Conservation (phyloP, 2,329 filamentous ascomycete species). For the Colletotrichum sp. region DNA sequence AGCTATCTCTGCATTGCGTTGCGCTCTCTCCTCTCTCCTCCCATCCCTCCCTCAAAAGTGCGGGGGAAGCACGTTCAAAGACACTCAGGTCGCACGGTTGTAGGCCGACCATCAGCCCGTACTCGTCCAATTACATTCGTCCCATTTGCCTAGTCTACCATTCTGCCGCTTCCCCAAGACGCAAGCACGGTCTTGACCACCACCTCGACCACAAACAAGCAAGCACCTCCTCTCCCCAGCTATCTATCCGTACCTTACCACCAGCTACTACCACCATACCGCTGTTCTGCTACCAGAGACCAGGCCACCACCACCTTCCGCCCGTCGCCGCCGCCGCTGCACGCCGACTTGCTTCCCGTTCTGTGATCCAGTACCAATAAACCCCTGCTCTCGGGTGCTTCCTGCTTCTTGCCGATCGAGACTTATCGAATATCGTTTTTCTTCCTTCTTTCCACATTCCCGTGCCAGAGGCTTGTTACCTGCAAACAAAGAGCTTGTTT, state of each 20-base stretch:
- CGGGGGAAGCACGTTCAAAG: conserved; percentile 13
- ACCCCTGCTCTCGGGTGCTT: conserved; percentile 19
- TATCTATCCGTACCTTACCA: neutral
- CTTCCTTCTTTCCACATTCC: conserved; percentile 4
- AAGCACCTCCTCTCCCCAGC: neutral
- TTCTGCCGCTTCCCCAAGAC: conserved; percentile 1
- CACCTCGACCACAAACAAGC: neutral
- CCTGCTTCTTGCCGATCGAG: conserved; percentile 18
- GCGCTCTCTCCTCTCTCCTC: neutral
- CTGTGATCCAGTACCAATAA: conserved; percentile 4
- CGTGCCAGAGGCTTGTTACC: conserved; percentile 18
- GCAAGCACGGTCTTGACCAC: conserved; percentile 15
- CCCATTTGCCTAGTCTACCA: conserved; percentile 6
- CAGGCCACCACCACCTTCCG: neutral
- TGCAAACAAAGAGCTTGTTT: conserved; percentile 17
- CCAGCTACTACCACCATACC: neutral
- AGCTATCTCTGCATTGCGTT: conserved; percentile 11
- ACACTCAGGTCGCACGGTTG: conserved; percentile 12
- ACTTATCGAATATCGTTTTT: conserved; percentile 14
- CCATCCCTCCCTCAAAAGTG: neutral
- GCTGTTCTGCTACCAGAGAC: neutral
- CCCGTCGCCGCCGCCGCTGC: neutral
- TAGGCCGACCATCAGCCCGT: conserved; percentile 4
- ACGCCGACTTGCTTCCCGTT: conserved; percentile 17
- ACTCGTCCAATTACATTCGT: conserved; percentile 17